Evolutionary conservation across 768 basidiomycete genomes (phyloP).

Genomic region (Termitomyces sp.): DNA sequence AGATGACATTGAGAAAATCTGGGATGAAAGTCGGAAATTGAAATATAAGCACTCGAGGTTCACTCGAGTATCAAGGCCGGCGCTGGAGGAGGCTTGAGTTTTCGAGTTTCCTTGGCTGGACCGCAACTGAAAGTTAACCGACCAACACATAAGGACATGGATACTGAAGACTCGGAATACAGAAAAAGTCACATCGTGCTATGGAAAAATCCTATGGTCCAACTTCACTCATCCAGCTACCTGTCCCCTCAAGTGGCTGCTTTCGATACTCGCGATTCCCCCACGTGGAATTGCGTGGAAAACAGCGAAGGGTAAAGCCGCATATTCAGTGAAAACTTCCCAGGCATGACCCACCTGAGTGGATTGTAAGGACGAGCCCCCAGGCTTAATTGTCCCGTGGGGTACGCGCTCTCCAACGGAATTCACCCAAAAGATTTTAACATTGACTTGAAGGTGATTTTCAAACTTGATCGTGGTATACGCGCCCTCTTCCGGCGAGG

Average conservation of each 20-base stretch:
- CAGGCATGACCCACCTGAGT: conserved; percentile 8
- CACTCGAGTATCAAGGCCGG: too few species aligned
- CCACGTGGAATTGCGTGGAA: conserved; percentile 1
- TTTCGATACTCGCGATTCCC: neutral
- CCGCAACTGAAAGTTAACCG: too few species aligned
- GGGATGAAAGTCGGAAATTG: too few species aligned
- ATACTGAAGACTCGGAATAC: neutral
- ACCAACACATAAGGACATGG: neutral
- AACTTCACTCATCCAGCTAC: neutral
- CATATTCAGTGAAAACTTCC: neutral
- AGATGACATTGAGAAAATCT: too few species aligned
- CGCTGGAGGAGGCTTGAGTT: too few species aligned
- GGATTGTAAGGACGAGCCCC: neutral
- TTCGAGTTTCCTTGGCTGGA: too few species aligned
- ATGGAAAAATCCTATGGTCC: neutral
- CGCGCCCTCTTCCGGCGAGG: too few species aligned
- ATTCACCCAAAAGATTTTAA: conserved; percentile 5
- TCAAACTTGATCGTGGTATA: conserved; percentile 10
- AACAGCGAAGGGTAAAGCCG: neutral
- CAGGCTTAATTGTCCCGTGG: neutral
- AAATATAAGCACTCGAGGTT: too few species aligned
- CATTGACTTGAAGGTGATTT: conserved; percentile 5
- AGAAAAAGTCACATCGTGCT: neutral
- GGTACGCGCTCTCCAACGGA: neutral
- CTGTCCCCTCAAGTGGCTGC: neutral